Conservation (phyloP, 306 rosid species). For the Malus asiatica region DNA sequence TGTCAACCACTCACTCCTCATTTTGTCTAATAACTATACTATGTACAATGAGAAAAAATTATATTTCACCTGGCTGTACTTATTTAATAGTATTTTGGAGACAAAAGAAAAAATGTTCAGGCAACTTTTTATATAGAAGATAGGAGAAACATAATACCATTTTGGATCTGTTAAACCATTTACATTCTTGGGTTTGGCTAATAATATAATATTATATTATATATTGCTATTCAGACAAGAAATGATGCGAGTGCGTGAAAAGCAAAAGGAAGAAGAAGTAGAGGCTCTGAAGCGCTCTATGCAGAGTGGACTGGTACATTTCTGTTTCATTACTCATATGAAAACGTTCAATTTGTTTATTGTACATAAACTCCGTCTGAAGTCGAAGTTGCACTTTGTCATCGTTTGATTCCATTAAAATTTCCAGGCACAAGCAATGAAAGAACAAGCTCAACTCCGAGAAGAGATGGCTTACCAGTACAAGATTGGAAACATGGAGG, state of each 20-base stretch:
- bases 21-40: not conserved
- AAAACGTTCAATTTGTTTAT: not conserved
- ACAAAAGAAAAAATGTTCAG: no score
- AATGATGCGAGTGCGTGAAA: slow-evolving; percentile 65
- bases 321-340: slow-evolving; percentile 8
- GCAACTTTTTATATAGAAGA: not conserved
- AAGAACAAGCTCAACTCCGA: slow-evolving; percentile 95
- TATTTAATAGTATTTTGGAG: not conserved
- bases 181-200: not conserved
- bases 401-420: slow-evolving; percentile 4
- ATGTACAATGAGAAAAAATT: not conserved
- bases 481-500: slow-evolving; percentile 93
- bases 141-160: not conserved
- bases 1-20: not conserved
- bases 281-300: slow-evolving; percentile 59
- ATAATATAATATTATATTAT: slow-evolving; percentile 3
- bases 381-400: not conserved
- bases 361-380: not conserved
- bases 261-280: slow-evolving; percentile 84
- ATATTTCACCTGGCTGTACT: not conserved
- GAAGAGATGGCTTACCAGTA: slow-evolving; percentile 99
- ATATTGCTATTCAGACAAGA: slow-evolving; percentile 53
- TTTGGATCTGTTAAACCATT: not conserved
- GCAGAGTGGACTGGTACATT: slow-evolving; percentile 93
- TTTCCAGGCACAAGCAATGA: slow-evolving; percentile 97